These are phyloP conservation scores for Trichophaea hybrida DNA, from an alignment of 2,329 filamentous ascomycete genomes.

Conservation along the genomic window DNA sequence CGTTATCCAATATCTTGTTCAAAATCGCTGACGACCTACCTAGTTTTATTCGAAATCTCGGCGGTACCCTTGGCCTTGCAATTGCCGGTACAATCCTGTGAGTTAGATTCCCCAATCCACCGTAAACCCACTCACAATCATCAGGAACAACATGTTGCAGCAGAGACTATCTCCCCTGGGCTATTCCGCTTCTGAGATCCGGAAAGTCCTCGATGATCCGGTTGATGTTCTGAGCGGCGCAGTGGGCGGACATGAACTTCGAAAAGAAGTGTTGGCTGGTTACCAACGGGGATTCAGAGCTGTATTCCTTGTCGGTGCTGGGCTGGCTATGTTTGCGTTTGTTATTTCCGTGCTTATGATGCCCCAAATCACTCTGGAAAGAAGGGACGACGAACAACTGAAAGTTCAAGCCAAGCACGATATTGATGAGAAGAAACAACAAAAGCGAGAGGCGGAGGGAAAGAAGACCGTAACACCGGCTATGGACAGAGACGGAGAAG, in stretches of 20 bases:
- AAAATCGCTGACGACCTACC: background rate
- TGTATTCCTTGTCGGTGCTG: constrained; percentile 32
- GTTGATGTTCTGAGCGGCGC: background rate
- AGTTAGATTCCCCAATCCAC: constrained; percentile 1
- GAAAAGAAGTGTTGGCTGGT: constrained; percentile 29
- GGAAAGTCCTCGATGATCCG: background rate
- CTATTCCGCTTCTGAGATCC: background rate
- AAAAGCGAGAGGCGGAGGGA: background rate
- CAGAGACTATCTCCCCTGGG: background rate
- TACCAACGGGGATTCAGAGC: constrained; percentile 33
- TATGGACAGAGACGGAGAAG: too few relatives aligned
- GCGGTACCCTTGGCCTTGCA: constrained; percentile 33
- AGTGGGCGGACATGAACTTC: constrained; percentile 22
- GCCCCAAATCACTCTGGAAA: background rate
- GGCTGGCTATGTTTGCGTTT: constrained; percentile 27
- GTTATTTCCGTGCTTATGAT: constrained; percentile 17
- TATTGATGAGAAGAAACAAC: background rate
- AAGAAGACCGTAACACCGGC: too few relatives aligned
- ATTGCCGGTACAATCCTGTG: constrained; percentile 34
- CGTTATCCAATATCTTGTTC: background rate
- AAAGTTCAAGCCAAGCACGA: background rate
- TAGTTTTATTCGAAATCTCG: constrained; percentile 33
- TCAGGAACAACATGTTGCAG: constrained; percentile 3
- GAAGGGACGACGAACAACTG: background rate
- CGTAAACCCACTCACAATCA: background rate